Percentiles rank a stretch among this genome's conserved stretches.
Conservation (phyloP, 2,329 filamentous ascomycete species). For the Aspergillus tubingensis region DNA sequence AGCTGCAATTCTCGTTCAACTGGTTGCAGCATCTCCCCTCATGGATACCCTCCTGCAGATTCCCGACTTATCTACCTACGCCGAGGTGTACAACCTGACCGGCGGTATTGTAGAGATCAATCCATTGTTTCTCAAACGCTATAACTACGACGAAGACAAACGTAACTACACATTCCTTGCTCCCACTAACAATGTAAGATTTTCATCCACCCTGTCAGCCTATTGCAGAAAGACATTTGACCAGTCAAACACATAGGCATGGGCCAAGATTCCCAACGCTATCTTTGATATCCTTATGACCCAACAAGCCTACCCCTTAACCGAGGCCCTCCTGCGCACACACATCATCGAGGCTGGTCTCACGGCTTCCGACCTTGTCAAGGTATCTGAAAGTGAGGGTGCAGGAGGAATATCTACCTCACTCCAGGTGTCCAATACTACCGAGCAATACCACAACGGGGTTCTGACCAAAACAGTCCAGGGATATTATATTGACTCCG, state of each 20-base stretch:
- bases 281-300: not conserved
- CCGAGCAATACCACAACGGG: not conserved
- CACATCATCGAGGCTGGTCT: constrained; percentile 1
- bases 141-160: constrained; percentile 1
- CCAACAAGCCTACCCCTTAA: not conserved
- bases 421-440: not conserved
- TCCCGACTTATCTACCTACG: not conserved
- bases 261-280: not conserved
- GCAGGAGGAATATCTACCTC: not conserved
- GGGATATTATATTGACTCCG: not conserved
- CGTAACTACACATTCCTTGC: constrained; percentile 4
- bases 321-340: not conserved
- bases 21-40: not conserved
- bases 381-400: not conserved
- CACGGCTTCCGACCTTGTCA: not conserved
- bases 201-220: no score
- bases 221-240: no score
- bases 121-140: not conserved
- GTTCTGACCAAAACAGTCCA: not conserved
- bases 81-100: not conserved
- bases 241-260: no score
- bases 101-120: constrained; percentile 1
- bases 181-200: not conserved
- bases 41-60: not conserved
- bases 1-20: not conserved